phyloP scores from a whole-genome alignment of 331 rosid species.

The Malus hybrid region DNA sequence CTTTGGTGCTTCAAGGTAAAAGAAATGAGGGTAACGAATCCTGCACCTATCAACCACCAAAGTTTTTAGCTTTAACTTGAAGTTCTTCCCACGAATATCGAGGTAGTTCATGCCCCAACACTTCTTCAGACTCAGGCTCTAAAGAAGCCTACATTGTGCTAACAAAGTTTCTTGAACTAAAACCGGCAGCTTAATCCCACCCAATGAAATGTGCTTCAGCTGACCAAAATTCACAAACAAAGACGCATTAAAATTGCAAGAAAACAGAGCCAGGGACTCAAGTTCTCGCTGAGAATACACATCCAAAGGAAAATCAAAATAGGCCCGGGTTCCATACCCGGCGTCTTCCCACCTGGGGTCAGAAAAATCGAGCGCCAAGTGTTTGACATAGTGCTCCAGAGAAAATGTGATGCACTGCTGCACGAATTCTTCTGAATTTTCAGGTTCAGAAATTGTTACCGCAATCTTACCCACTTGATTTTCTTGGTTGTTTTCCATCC shows the following conservation, averaged over 20 bases:
- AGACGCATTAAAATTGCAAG: background rate
- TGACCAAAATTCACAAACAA: background rate
- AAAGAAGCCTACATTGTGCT: slow-evolving; percentile 15
- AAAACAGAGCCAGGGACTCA: slow-evolving; percentile 20
- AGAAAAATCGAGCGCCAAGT: background rate
- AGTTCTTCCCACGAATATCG: background rate
- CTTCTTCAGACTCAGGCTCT: slow-evolving; percentile 27
- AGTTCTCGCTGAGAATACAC: slow-evolving; percentile 14
- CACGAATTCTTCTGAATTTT: background rate
- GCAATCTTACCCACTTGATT: background rate
- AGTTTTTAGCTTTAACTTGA: slow-evolving; percentile 11
- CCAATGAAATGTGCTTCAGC: slow-evolving; percentile 36
- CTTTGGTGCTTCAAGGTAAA: slow-evolving; percentile 20
- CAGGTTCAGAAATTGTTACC: slow-evolving; percentile 22
- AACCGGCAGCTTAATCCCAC: slow-evolving; percentile 1
- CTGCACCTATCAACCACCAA: slow-evolving; percentile 31
- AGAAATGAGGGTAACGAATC: too few species aligned
- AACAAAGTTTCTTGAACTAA: slow-evolving; percentile 5
- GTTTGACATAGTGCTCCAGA: background rate
- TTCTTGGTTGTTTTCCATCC: slow-evolving; percentile 1
- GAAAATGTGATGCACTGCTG: slow-evolving; percentile 17
- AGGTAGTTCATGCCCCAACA: slow-evolving; percentile 27
- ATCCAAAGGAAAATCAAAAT: slow-evolving; percentile 18
- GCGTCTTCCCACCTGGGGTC: background rate
- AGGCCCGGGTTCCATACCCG: too few species aligned